Evolutionary conservation across 1,284 basidiomycete species (phyloP).

Genomic region (Pseudozyma sp.): DNA sequence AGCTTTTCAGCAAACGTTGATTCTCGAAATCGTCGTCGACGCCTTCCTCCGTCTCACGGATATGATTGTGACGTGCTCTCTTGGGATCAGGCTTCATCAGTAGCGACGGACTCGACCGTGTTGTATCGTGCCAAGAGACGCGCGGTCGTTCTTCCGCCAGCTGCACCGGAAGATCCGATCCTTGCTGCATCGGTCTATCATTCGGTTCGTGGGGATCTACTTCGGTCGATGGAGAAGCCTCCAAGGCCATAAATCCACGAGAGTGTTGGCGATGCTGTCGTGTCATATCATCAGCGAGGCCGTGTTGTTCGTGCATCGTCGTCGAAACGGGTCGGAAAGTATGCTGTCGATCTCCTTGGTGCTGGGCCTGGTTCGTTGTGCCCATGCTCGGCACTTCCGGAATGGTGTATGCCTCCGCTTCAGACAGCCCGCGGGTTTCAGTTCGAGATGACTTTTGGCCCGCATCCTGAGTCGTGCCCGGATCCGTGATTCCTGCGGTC

Average conservation of each 20-base stretch:
- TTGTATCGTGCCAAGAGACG: constrained; percentile 36
- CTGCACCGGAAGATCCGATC: background rate
- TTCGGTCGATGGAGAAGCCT: background rate
- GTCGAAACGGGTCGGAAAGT: no score
- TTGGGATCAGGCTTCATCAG: constrained; percentile 15
- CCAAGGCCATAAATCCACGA: background rate
- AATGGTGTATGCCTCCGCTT: constrained; percentile 27
- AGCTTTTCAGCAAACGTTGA: constrained; percentile 25
- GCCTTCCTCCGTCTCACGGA: constrained; percentile 6
- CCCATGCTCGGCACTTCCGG: constrained; percentile 15
- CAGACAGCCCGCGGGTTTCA: background rate
- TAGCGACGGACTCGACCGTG: constrained; percentile 3
- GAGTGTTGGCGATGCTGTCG: background rate
- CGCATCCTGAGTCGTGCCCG: background rate
- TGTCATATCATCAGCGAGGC: background rate
- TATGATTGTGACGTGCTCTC: constrained; percentile 4
- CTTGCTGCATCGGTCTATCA: background rate
- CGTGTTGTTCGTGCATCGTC: no score
- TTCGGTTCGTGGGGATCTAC: background rate
- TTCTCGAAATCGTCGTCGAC: constrained; percentile 16
- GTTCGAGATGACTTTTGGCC: background rate
- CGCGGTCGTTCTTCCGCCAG: constrained; percentile 22
- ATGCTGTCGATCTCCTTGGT: background rate
- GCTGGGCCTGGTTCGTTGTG: background rate
- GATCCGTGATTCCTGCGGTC: background rate